phyloP scores from a whole-genome alignment of 2,329 filamentous ascomycete species.

The Lecanosticta acicola region DNA sequence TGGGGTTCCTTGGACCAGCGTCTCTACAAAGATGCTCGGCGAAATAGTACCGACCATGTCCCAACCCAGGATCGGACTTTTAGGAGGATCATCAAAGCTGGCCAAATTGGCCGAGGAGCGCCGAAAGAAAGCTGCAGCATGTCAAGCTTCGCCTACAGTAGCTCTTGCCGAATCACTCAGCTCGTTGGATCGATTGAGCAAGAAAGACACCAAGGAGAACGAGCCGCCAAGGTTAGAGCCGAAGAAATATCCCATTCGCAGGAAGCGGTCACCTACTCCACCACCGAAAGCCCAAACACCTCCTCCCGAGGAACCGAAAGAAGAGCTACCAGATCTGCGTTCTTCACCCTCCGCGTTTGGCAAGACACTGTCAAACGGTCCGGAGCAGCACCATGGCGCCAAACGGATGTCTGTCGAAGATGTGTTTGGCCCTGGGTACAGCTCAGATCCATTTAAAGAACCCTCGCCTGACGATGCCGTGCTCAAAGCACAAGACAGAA shows the following conservation, averaged over 20 bases:
- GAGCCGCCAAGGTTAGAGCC: slow-evolving; percentile 51
- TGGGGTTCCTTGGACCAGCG: slow-evolving; percentile 78
- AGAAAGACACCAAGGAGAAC: slow-evolving; percentile 25
- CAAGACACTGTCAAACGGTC: slow-evolving; percentile 20
- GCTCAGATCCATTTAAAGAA: slow-evolving; percentile 23
- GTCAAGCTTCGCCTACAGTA: slow-evolving; percentile 8
- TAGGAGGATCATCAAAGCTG: slow-evolving; percentile 85
- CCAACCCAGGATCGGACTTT: slow-evolving; percentile 59
- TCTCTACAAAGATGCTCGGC: slow-evolving; percentile 61
- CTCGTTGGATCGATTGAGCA: slow-evolving; percentile 41
- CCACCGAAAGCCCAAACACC: slow-evolving; percentile 27
- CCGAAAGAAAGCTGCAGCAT: slow-evolving; percentile 68
- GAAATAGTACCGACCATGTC: slow-evolving; percentile 55
- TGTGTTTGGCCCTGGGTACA: slow-evolving; percentile 20
- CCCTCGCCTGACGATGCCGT: slow-evolving; percentile 33
- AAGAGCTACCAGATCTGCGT: slow-evolving; percentile 26
- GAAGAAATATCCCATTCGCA: slow-evolving; percentile 51
- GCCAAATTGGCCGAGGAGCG: slow-evolving; percentile 82
- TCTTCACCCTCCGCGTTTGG: slow-evolving; percentile 30
- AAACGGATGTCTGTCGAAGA: slow-evolving; percentile 21
- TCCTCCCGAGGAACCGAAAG: slow-evolving; percentile 23
- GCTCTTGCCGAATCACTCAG: slow-evolving; percentile 31
- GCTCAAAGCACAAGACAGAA: slow-evolving; percentile 25
- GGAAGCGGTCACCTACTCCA: slow-evolving; percentile 27
- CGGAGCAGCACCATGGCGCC: slow-evolving; percentile 2